These are phyloP conservation scores for Mycosphaerella sp. DNA, from an alignment of 2,329 filamentous ascomycete genomes.

Conservation along the genomic window DNA sequence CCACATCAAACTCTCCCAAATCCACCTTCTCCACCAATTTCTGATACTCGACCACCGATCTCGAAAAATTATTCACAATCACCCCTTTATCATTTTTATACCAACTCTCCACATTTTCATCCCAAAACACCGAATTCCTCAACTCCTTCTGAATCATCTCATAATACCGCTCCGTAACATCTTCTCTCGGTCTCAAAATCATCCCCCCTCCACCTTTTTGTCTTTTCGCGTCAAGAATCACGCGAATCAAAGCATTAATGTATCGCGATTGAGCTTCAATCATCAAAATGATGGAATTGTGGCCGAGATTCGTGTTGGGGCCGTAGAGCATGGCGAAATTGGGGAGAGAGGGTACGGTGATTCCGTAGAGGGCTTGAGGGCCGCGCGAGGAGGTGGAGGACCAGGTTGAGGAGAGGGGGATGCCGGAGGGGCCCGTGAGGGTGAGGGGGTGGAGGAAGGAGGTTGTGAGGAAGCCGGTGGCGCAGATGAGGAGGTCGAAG, in stretches of 20 bases:
- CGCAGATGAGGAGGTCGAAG: conserved; percentile 52
- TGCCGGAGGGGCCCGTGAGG: conserved; percentile 43
- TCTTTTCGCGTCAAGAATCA: conserved; percentile 39
- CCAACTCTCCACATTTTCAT: conserved; percentile 50
- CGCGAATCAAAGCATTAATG: conserved; percentile 45
- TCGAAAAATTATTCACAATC: conserved; percentile 53
- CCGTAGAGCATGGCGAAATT: conserved; percentile 55
- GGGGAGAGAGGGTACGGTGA: conserved; percentile 45
- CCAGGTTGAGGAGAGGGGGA: conserved; percentile 48
- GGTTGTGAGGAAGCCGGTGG: conserved; percentile 54
- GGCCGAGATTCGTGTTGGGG: conserved; percentile 49
- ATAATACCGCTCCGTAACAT: conserved; percentile 42
- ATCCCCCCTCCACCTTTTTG: conserved; percentile 35
- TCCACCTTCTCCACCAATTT: conserved; percentile 38
- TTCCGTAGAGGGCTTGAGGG: conserved; percentile 48
- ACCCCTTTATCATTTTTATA: conserved; percentile 50
- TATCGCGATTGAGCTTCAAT: conserved; percentile 54
- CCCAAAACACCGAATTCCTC: conserved; percentile 45
- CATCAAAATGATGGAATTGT: conserved; percentile 55
- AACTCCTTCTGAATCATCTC: conserved; percentile 42
- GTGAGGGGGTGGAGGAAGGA: conserved; percentile 55
- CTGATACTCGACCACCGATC: conserved; percentile 53
- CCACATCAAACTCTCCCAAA: conserved; percentile 41
- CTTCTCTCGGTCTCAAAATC: conserved; percentile 41
- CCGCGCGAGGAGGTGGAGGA: conserved; percentile 30